Base-by-base conservation (phyloP, 805 yeast species). In the Cyberlindnera euphorbiae region DNA sequence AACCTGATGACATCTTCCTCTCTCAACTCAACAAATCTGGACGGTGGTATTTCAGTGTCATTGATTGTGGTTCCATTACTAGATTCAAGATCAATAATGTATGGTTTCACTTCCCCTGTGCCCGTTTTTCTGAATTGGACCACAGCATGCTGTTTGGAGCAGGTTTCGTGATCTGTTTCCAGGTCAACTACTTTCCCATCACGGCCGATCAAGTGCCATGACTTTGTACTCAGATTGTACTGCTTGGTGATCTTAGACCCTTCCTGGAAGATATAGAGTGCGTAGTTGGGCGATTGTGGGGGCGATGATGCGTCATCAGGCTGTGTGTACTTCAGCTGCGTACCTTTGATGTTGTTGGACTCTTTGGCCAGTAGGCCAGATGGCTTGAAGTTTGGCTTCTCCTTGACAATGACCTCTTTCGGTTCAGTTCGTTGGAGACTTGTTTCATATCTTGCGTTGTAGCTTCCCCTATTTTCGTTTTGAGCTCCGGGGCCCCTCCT, bases 81-180 rank as follows among this genome's bases (percentile, higher is more conserved):
- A 1, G 75, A 67, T 16, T 68, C 69, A 23, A 72, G 47, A 42
- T 72, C 77, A 26, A 69, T 66, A 8, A 72, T 37, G 40, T 67
- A 72, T 6, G 67, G 66, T 30, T 33, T 39, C 12, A 2, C 2
- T 14, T 33, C 28, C 31, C 26, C 31, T 33, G 29, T 5, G 17
- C 26, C 7, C 13, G n/a, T 8, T n/a, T 24, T 24, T 21, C 71
- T 51, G 42, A 66, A 71, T 41, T 71, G 77, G 7, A 72, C 55
- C 0, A 59, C 76, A 15, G 75, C 74, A 45, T 72, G 77, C 45
- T 71, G 74, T 32, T 64, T 63, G 0, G 73, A 66, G 34, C 69
- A 63, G 1, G 62, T 51, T 18, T 55, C 59, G 31, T 62, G 59
- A 6, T 58, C 58, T 1, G 67, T 53, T 18, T 47, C 44, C 3